Conservation (phyloP, 768 basidiomycete genomes). For the Melanogaster broomeanus region DNA sequence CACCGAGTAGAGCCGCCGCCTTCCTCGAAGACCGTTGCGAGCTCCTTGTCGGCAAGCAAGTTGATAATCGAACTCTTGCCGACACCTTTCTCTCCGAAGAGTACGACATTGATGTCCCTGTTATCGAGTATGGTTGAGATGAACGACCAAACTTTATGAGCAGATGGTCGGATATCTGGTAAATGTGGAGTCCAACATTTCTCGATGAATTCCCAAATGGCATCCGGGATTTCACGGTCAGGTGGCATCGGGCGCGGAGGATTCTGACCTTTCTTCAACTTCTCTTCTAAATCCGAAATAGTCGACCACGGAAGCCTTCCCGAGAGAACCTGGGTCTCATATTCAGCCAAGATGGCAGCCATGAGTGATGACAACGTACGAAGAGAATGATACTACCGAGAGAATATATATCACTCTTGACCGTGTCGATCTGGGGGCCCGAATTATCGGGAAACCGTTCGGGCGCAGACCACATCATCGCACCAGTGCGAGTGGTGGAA, state of each 20-base stretch:
- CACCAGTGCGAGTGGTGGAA: background rate
- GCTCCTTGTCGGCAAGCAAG: too few relatives aligned
- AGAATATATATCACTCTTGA: background rate
- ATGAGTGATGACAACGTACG: background rate
- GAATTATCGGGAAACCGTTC: background rate
- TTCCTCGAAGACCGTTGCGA: too few relatives aligned
- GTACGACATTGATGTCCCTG: too few relatives aligned
- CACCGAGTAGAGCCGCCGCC: too few relatives aligned
- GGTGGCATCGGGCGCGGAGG: background rate
- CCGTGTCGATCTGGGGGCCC: background rate
- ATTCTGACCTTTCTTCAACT: too few relatives aligned
- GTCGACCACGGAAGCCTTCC: too few relatives aligned
- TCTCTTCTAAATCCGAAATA: too few relatives aligned
- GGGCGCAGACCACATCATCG: background rate
- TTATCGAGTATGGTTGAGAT: background rate
- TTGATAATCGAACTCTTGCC: too few relatives aligned
- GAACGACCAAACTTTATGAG: background rate
- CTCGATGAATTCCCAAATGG: background rate
- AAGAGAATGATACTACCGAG: background rate
- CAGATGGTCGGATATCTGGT: too few relatives aligned
- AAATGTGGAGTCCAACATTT: background rate
- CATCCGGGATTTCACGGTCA: background rate
- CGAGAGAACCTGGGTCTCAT: too few relatives aligned
- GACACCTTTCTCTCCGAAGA: too few relatives aligned
- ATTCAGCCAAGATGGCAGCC: too few relatives aligned